Percentiles rank a stretch among this genome's conserved stretches.
These are phyloP conservation scores for Glomus cerebriforme DNA, from an alignment of 192 early-diverging fungal species.

Conservation along the genomic window DNA sequence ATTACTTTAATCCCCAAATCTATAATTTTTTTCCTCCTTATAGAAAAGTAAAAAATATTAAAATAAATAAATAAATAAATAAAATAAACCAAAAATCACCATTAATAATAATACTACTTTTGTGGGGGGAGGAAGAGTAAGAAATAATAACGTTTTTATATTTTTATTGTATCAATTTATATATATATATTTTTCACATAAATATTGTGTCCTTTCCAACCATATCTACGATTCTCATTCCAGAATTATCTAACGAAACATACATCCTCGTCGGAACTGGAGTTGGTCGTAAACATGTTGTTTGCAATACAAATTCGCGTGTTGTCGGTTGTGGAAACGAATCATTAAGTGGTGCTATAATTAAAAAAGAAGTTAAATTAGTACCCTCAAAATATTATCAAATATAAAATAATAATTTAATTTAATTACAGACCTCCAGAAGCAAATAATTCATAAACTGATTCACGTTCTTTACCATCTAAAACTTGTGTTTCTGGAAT, in stretches of 20 bases:
- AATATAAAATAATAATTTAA: neutral
- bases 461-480: conserved; percentile 56
- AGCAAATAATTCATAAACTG: conserved; percentile 60
- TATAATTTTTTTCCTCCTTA: too few species aligned
- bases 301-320: conserved; percentile 57
- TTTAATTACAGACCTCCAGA: conserved; percentile 44
- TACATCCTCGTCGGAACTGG: conserved; percentile 17
- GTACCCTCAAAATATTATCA: neutral
- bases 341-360: conserved; percentile 43
- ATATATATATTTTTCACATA: neutral
- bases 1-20: too few species aligned
- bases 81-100: too few species aligned
- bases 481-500: conserved; percentile 41
- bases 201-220: conserved; percentile 11
- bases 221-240: conserved; percentile 25
- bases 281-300: neutral
- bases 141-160: too few species aligned
- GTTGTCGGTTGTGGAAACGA: conserved; percentile 52
- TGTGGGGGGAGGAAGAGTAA: too few species aligned
- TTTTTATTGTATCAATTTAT: too few species aligned
- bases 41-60: too few species aligned
- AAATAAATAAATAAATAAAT: too few species aligned
- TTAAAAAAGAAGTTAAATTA: conserved; percentile 3
- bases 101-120: too few species aligned
- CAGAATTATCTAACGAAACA: conserved; percentile 15